These are phyloP conservation scores for Papiliotrema terrestris DNA, from an alignment of 1,284 basidiomycete genomes.

Conservation along the genomic window DNA sequence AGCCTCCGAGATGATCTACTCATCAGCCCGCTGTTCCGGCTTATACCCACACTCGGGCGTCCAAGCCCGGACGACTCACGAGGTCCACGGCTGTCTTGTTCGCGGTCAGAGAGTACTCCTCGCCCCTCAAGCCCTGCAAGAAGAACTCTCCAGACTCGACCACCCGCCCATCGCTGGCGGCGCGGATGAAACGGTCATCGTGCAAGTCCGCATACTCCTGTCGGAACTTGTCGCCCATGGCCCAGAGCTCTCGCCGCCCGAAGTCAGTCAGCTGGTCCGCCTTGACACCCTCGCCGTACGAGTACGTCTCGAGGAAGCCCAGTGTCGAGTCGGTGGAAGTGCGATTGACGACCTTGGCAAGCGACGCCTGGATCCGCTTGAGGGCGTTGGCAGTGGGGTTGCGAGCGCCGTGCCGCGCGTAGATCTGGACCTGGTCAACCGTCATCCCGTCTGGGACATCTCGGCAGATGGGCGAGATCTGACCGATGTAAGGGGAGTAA, in stretches of 20 bases:
- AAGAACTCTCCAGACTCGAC: slow-evolving; percentile 12
- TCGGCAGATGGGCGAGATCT: slow-evolving; percentile 1
- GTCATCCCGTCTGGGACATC: slow-evolving; percentile 4
- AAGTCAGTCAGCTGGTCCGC: slow-evolving; percentile 11
- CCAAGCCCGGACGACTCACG: neutral
- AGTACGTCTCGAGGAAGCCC: slow-evolving; percentile 6
- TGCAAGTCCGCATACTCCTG: slow-evolving; percentile 3
- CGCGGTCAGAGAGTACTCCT: neutral
- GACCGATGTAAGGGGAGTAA: slow-evolving; percentile 12
- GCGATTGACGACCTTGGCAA: slow-evolving; percentile 7
- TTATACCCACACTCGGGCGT: too few species aligned
- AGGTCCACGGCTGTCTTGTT: neutral
- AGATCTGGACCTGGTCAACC: slow-evolving; percentile 12
- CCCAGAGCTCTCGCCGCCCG: slow-evolving; percentile 9
- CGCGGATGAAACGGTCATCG: slow-evolving; percentile 1
- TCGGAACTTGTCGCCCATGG: slow-evolving; percentile 2
- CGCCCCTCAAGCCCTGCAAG: slow-evolving; percentile 8
- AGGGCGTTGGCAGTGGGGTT: slow-evolving; percentile 9
- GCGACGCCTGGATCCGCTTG: slow-evolving; percentile 3
- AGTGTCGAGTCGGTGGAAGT: slow-evolving; percentile 2
- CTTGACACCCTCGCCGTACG: neutral
- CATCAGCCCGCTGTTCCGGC: neutral
- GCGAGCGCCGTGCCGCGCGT: slow-evolving; percentile 15
- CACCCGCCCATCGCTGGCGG: slow-evolving; percentile 6
- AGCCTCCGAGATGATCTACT: slow-evolving; percentile 8